A percentile compares a stretch with the other conserved stretches of the same genome.
Evolutionary conservation across 2,329 filamentous ascomycete species (phyloP).

Genomic region (Botrytis tulipae): DNA sequence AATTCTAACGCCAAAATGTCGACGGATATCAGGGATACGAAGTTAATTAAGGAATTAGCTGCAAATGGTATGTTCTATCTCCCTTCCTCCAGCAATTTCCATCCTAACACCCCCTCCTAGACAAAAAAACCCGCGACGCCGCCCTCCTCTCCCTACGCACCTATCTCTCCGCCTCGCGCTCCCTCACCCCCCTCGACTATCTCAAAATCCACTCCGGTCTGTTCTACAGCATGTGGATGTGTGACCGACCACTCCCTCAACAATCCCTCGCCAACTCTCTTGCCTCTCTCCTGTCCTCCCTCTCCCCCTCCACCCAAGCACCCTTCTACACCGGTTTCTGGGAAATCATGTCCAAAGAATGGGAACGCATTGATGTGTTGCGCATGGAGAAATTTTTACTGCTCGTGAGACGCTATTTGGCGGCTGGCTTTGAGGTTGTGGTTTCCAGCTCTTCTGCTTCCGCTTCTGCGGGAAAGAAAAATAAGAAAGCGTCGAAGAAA

Average conservation of each 20-base stretch:
- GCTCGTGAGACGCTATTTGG: slow-evolving; percentile 75
- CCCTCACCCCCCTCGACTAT: slow-evolving; percentile 67
- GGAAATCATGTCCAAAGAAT: slow-evolving; percentile 67
- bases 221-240: slow-evolving; percentile 93
- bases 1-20: slow-evolving; percentile 25
- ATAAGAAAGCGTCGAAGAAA: slow-evolving; percentile 37
- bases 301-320: slow-evolving; percentile 49
- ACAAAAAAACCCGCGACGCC: slow-evolving; percentile 73
- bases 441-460: slow-evolving; percentile 2
- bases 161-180: slow-evolving; percentile 63
- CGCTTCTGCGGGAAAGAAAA: slow-evolving; percentile 36
- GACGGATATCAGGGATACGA: slow-evolving; percentile 37
- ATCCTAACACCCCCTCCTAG: slow-evolving; percentile 44
- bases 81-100: neutral
- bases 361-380: slow-evolving; percentile 68
- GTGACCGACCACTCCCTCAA: slow-evolving; percentile 83
- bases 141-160: slow-evolving; percentile 74
- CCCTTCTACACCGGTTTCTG: slow-evolving; percentile 64
- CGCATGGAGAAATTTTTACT: slow-evolving; percentile 92
- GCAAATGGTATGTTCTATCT: slow-evolving; percentile 36
- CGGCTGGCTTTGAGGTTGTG: slow-evolving; percentile 60
- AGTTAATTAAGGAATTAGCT: slow-evolving; percentile 40
- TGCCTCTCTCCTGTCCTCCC: slow-evolving; percentile 62
- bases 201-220: slow-evolving; percentile 94
- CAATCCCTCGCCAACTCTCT: slow-evolving; percentile 79